Base-by-base conservation (phyloP, 2,329 filamentous ascomycete genomes). In the Gremmenia infestans region DNA sequence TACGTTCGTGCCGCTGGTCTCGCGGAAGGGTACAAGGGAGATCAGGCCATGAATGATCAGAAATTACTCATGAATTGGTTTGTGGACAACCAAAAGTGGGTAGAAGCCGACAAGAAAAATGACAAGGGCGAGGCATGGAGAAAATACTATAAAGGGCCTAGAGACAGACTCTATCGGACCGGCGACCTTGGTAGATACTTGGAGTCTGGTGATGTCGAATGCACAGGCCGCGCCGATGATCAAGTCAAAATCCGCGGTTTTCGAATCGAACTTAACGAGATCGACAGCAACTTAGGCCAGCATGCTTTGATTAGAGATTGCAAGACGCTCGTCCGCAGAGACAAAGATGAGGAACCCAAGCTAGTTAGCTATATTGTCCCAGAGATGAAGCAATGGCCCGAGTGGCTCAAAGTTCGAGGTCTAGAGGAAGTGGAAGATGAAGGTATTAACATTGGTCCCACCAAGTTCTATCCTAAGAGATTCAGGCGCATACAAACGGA, bases 191-290 rank as follows among this genome's bases (percentile, higher is more conserved):
- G 93, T 3, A 78, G 85, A 55, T 92, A 89, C 67, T 82, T 83
- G 51, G 77, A 80, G 2, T 72, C 73, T 7, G 90, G 89, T 37
- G 85, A 87, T 61, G 87, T 91, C 11, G 87, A 88, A 67, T 89
- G 85, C 67, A 86, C 88, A 9, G 93, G 93, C 22, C 81, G 94
- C 56, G 85, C 85, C 23, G 93, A 97, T 68, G 82, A 87, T 63
- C 93, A 97, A 70, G 89, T 97, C 75, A 99, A 97, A 78, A 93
- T 97, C 62, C 87, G 94, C 58, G 93, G 93, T 1, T 97, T 97
- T 79, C 82, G 93, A 59, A 96, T 99, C 63, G 94, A 99, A 74
- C 84, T 97, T 47, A 88, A 87, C 60, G 94, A 97, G 63, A 97
- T 97, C 63, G 92, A 97, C 71, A 88, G 80, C 43, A 87, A 96